phyloP scores from a whole-genome alignment of 768 basidiomycete genomes.

The Amylocystis lapponica region DNA sequence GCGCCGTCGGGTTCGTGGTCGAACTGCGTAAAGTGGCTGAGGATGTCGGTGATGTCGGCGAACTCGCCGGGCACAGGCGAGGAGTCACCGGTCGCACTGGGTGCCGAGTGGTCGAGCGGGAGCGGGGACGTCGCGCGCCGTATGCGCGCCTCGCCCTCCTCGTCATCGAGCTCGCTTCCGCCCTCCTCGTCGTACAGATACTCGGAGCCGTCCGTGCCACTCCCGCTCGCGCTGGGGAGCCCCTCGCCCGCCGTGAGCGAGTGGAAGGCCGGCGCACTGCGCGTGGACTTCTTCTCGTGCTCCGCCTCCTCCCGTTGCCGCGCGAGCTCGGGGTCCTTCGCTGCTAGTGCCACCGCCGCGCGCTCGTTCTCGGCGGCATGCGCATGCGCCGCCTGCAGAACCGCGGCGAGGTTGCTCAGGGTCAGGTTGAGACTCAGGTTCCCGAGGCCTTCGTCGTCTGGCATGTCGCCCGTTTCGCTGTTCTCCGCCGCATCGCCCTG shows the following conservation, averaged over 20 bases:
- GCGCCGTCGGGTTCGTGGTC: slow-evolving; percentile 27
- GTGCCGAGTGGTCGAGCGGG: slow-evolving; percentile 3
- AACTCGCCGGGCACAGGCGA: slow-evolving; percentile 53
- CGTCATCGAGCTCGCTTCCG: slow-evolving; percentile 28
- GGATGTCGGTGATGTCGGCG: slow-evolving; percentile 68
- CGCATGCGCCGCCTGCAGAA: slow-evolving; percentile 72
- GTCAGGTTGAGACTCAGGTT: slow-evolving; percentile 42
- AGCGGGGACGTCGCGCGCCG: slow-evolving; percentile 16
- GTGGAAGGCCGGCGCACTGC: slow-evolving; percentile 73
- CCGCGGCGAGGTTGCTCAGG: slow-evolving; percentile 66
- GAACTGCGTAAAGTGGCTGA: slow-evolving; percentile 70
- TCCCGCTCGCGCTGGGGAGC: slow-evolving; percentile 5
- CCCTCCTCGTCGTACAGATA: slow-evolving; percentile 32
- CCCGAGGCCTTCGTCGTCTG: slow-evolving; percentile 14
- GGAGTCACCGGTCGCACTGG: slow-evolving; percentile 20
- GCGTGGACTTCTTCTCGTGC: slow-evolving; percentile 48
- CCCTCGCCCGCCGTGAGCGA: slow-evolving; percentile 58
- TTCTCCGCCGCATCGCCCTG: slow-evolving; percentile 38
- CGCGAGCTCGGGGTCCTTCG: slow-evolving; percentile 32
- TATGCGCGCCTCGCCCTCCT: slow-evolving; percentile 10
- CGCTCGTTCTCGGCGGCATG: slow-evolving; percentile 47
- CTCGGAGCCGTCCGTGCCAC: slow-evolving; percentile 21
- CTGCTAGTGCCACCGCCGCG: slow-evolving; percentile 36
- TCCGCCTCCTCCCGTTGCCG: slow-evolving; percentile 40
- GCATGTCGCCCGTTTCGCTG: slow-evolving; percentile 4